These are phyloP conservation scores for Arachnopeziza araneosa DNA, from an alignment of 2,329 filamentous ascomycete species.

Conservation along the genomic window DNA sequence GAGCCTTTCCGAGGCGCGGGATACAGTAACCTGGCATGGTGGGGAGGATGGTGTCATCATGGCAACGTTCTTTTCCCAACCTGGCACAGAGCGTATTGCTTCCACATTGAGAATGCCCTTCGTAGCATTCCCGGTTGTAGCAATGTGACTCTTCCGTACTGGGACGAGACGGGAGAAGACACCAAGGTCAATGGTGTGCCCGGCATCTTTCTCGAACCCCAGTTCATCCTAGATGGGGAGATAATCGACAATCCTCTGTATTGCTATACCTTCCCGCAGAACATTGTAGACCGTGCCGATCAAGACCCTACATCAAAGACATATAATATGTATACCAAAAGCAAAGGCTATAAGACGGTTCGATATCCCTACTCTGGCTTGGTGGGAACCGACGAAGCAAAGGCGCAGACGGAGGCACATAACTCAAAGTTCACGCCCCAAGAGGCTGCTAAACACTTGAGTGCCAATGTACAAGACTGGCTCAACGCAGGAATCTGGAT, in stretches of 20 bases:
- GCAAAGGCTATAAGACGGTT: slow-evolving; percentile 1
- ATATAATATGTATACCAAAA: not conserved
- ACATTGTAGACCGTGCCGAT: not conserved
- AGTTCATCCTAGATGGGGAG: not conserved
- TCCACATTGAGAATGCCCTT: slow-evolving; percentile 2
- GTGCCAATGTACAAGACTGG: not conserved
- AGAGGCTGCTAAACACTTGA: not conserved
- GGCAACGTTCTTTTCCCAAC: slow-evolving; percentile 20
- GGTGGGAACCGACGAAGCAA: not conserved
- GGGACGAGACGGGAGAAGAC: not conserved
- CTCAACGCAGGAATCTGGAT: not conserved
- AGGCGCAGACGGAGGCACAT: not conserved
- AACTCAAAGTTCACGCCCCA: not conserved
- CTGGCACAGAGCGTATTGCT: slow-evolving; percentile 48
- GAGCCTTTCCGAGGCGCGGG: slow-evolving; percentile 26
- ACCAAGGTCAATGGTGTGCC: not conserved
- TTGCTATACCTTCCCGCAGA: not conserved
- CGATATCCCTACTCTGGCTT: slow-evolving; percentile 3
- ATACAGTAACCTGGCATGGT: slow-evolving; percentile 7
- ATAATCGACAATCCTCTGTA: slow-evolving; percentile 1
- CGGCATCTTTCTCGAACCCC: not conserved
- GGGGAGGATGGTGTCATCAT: slow-evolving; percentile 30
- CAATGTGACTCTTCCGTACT: slow-evolving; percentile 2
- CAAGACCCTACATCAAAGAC: not conserved
- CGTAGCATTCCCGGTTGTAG: not conserved